A percentile compares a stretch with the other conserved stretches of the same genome.
phyloP scores from a whole-genome alignment of 2,329 filamentous ascomycete species.

The Sordariomycetes sp. region DNA sequence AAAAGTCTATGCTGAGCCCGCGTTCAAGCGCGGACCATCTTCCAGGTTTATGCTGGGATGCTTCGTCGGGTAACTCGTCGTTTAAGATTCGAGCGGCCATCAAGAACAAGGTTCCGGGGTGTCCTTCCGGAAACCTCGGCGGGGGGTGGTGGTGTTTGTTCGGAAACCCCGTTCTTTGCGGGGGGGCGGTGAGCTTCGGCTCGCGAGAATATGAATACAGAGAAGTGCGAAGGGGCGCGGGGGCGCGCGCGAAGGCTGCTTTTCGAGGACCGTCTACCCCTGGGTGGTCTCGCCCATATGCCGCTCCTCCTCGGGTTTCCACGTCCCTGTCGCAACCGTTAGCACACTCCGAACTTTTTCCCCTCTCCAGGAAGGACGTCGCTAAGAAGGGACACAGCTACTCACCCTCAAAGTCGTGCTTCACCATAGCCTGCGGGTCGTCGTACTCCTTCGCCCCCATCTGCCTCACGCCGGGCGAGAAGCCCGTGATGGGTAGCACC shows the following conservation, averaged over 20 bases:
- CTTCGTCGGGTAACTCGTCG: too few species aligned
- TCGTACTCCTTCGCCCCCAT: slow-evolving; percentile 86
- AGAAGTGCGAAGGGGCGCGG: too few species aligned
- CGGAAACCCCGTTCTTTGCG: too few species aligned
- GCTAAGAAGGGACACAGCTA: slow-evolving; percentile 2
- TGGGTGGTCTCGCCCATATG: slow-evolving; percentile 48
- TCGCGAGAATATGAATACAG: too few species aligned
- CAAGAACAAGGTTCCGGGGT: too few species aligned
- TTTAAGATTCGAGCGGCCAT: too few species aligned
- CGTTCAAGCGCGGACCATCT: too few species aligned
- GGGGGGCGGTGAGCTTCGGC: too few species aligned
- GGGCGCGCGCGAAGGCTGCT: slow-evolving; percentile 9
- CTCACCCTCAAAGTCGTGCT: slow-evolving; percentile 90
- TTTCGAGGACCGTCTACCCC: neutral
- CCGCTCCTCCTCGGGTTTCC: slow-evolving; percentile 63
- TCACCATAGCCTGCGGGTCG: slow-evolving; percentile 94
- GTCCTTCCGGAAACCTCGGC: too few species aligned
- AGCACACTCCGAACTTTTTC: neutral
- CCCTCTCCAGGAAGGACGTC: neutral
- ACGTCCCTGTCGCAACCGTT: slow-evolving; percentile 45
- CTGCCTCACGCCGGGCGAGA: slow-evolving; percentile 86
- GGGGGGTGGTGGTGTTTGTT: too few species aligned
- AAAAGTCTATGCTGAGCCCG: too few species aligned
- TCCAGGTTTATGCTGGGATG: too few species aligned
- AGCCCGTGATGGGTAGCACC: slow-evolving; percentile 90